Conservation (phyloP, 495 filamentous ascomycete genomes). For the Trichocladium uniseriatum region DNA sequence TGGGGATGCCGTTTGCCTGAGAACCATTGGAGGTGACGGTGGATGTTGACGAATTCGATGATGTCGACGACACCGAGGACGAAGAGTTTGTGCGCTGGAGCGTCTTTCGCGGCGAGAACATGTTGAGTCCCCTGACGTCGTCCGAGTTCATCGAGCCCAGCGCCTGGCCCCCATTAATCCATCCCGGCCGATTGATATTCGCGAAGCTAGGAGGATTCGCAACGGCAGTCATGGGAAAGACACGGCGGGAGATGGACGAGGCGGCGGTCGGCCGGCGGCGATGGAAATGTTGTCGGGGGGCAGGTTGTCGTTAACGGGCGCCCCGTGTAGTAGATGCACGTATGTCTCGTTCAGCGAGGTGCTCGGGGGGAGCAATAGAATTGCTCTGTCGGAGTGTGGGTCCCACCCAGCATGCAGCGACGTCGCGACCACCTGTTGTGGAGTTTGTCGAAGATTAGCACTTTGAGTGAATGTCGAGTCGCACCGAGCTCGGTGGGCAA, state of each 20-base stretch:
- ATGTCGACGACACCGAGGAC: conserved; percentile 66
- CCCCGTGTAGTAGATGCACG: conserved; percentile 6
- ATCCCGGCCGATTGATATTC: conserved; percentile 52
- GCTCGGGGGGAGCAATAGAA: not conserved
- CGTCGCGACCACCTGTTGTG: conserved; percentile 15
- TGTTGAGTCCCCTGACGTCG: conserved; percentile 62
- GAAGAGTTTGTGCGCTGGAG: conserved; percentile 80
- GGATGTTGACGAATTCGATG: conserved; percentile 54
- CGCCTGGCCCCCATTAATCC: conserved; percentile 66
- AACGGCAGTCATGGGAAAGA: conserved; percentile 82
- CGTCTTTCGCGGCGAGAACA: conserved; percentile 79
- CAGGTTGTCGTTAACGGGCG: conserved; percentile 11
- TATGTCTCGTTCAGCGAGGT: conserved; percentile 6
- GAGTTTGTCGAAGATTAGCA: conserved; percentile 12
- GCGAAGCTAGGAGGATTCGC: conserved; percentile 86
- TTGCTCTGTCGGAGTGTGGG: conserved; percentile 10
- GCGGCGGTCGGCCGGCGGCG: conserved; percentile 24
- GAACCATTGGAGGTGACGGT: conserved; percentile 40
- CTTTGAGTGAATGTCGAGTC: conserved; percentile 18
- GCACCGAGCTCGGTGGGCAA: conserved; percentile 8
- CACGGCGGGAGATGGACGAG: conserved; percentile 11
- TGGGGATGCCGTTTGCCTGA: conserved; percentile 22
- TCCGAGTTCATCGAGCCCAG: conserved; percentile 76
- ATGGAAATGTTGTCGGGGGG: conserved; percentile 27
- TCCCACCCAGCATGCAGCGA: conserved; percentile 2